These are phyloP conservation scores for Penicillium coprophilum DNA, from an alignment of 495 filamentous ascomycete species.

Conservation along the genomic window DNA sequence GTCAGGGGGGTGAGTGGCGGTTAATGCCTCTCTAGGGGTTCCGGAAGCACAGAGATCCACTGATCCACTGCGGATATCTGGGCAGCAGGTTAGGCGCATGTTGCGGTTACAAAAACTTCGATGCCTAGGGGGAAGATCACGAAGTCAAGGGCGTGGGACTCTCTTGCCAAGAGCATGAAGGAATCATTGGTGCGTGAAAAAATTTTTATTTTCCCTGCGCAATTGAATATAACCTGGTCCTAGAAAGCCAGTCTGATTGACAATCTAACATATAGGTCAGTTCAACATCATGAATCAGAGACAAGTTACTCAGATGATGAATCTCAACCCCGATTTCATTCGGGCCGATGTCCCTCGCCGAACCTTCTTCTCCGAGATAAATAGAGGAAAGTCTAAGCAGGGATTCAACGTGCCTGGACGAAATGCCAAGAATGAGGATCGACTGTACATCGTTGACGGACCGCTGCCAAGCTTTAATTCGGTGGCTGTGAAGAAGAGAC, in stretches of 20 bases:
- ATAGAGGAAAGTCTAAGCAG: conserved; percentile 1
- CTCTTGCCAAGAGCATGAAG: conserved; percentile 16
- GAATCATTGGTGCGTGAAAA: neutral
- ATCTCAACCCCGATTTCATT: conserved; percentile 14
- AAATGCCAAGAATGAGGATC: conserved; percentile 39
- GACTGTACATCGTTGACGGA: conserved; percentile 33
- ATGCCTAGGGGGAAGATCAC: conserved; percentile 27
- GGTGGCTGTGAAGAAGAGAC: conserved; percentile 28
- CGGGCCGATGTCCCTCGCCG: conserved; percentile 13
- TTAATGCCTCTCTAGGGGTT: conserved; percentile 1
- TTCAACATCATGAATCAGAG: neutral
- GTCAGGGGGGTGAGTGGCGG: conserved; percentile 11
- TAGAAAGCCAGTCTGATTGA: conserved; percentile 1
- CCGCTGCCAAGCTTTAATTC: conserved; percentile 40
- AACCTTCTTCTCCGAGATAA: conserved; percentile 8
- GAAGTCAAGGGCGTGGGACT: neutral
- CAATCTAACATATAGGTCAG: conserved; percentile 5
- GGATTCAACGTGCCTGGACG: conserved; percentile 22
- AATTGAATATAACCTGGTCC: neutral
- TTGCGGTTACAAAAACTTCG: conserved; percentile 17
- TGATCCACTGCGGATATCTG: conserved; percentile 17
- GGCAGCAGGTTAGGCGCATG: conserved; percentile 9
- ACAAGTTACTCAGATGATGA: conserved; percentile 19
- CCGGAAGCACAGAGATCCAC: conserved; percentile 15
- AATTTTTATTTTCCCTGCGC: neutral